Conservation (phyloP, 1,284 basidiomycete genomes). For the Naganishia liquefaciens region DNA sequence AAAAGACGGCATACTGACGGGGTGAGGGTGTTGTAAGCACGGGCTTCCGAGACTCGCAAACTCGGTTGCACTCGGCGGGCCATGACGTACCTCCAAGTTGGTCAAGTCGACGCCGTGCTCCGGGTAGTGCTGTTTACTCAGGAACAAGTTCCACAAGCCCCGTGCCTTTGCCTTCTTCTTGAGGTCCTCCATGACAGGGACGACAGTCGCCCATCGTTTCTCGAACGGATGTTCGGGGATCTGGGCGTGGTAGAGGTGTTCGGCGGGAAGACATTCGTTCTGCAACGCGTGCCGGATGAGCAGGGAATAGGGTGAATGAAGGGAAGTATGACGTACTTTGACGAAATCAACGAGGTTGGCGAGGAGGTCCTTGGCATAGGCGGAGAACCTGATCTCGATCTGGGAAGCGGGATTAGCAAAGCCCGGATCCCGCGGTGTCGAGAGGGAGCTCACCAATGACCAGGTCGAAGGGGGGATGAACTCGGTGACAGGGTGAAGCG, state of each 20-base stretch:
- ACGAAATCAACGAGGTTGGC: constrained; percentile 81
- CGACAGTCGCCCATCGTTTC: constrained; percentile 77
- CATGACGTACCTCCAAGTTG: constrained; percentile 75
- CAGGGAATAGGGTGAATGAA: neutral
- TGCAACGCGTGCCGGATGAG: constrained; percentile 48
- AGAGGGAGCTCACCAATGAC: constrained; percentile 64
- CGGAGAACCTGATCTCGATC: constrained; percentile 89
- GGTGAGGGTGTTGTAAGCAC: constrained; percentile 1
- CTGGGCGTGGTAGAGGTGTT: constrained; percentile 76
- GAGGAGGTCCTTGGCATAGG: constrained; percentile 81
- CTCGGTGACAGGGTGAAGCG: constrained; percentile 65
- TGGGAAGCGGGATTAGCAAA: constrained; percentile 45
- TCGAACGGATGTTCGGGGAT: constrained; percentile 69
- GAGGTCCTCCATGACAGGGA: constrained; percentile 78
- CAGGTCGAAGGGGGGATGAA: constrained; percentile 77
- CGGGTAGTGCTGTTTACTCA: constrained; percentile 90
- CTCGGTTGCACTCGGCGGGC: neutral
- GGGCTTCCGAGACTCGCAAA: neutral
- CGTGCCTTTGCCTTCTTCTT: constrained; percentile 83
- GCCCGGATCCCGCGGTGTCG: neutral
- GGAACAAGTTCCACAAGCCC: constrained; percentile 96
- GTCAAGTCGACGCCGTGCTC: constrained; percentile 78
- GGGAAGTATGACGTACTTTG: constrained; percentile 60
- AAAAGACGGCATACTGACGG: constrained; percentile 87
- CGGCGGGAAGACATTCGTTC: constrained; percentile 84